Evolutionary conservation across 306 rosid genomes (phyloP).

Genomic region (Ochetophila trinervis): DNA sequence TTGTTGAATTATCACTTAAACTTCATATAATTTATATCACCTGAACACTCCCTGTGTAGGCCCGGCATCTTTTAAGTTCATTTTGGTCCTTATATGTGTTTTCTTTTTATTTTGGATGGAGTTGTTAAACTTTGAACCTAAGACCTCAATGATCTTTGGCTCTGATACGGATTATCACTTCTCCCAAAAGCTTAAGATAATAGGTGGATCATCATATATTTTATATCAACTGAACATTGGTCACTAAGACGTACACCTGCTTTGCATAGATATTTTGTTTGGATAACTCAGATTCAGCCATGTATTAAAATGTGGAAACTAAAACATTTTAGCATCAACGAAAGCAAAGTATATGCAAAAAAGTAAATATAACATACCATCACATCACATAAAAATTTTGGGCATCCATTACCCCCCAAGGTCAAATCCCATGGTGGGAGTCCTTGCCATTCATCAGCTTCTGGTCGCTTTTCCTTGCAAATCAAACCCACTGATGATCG

Average conservation of each 20-base stretch:
- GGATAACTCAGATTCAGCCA: constrained; percentile 23
- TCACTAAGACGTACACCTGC: neutral
- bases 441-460: constrained; percentile 63
- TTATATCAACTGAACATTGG: no score
- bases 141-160: no score
- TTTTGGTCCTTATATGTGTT: no score
- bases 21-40: no score
- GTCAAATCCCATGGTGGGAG: constrained; percentile 70
- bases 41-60: no score
- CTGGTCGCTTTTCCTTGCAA: constrained; percentile 40
- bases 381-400: constrained; percentile 85
- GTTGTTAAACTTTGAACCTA: no score
- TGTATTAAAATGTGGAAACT: neutral
- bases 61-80: no score
- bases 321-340: constrained; percentile 13
- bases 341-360: constrained; percentile 10
- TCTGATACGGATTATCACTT: no score
- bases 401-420: constrained; percentile 71
- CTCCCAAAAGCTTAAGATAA: no score
- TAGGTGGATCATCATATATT: no score
- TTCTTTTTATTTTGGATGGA: no score
- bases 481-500: constrained; percentile 37
- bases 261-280: neutral
- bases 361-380: constrained; percentile 54
- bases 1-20: no score